Evolutionary conservation across 257 asterid genomes (phyloP).

Genomic region (Nyctanthes arbortristis): DNA sequence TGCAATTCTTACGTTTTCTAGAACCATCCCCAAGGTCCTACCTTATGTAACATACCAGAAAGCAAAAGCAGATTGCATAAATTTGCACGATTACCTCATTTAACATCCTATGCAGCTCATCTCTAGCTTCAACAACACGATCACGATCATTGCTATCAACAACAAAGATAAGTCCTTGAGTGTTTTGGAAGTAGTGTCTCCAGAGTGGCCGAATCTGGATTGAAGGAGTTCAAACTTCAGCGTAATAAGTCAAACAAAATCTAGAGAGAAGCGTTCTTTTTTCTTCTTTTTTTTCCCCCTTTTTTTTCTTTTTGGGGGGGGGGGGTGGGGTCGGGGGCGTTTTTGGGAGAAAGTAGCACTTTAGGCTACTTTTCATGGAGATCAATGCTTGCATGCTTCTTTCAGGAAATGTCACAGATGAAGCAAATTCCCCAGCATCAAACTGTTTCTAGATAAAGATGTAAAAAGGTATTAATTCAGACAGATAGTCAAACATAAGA

Average conservation of each 20-base stretch:
- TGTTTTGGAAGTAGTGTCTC: slow-evolving; percentile 22
- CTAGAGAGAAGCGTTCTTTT: too few relatives aligned
- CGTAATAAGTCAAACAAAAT: too few relatives aligned
- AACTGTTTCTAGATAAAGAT: not conserved
- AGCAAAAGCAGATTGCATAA: not conserved
- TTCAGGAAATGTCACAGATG: not conserved
- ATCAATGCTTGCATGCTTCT: not conserved
- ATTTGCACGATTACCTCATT: slow-evolving; percentile 11
- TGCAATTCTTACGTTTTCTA: not conserved
- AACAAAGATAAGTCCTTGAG: slow-evolving; percentile 23
- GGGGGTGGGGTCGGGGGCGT: too few relatives aligned
- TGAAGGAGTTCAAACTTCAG: not conserved
- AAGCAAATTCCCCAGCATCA: not conserved
- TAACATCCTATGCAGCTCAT: slow-evolving; percentile 20
- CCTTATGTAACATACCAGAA: not conserved
- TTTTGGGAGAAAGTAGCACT: not conserved
- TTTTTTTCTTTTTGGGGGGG: too few relatives aligned
- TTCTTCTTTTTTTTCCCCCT: too few relatives aligned
- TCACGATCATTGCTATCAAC: slow-evolving; percentile 23
- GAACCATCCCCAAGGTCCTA: not conserved
- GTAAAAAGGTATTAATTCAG: not conserved
- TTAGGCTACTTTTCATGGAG: not conserved
- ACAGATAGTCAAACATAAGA: not conserved
- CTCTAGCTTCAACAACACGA: slow-evolving; percentile 6
- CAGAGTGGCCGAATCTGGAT: slow-evolving; percentile 20